These are phyloP conservation scores for Powellomyces hirtus DNA, from an alignment of 192 early-diverging fungal genomes.

Conservation along the genomic window DNA sequence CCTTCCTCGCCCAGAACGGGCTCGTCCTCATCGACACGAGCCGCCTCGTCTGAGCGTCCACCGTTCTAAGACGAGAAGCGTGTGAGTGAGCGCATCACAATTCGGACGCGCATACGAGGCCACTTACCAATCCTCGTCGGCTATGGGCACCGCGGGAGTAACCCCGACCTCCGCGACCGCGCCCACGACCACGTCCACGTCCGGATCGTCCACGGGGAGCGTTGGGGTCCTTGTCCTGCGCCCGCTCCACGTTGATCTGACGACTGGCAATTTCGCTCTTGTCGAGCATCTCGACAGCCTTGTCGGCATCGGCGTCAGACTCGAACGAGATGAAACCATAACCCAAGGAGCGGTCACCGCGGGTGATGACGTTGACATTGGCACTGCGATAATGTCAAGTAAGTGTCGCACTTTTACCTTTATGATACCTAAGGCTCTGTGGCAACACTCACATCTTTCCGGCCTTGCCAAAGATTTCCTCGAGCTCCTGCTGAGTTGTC, in stretches of 20 bases:
- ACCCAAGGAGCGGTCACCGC: conserved; percentile 79
- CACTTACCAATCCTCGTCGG: background rate
- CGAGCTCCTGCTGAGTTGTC: conserved; percentile 78
- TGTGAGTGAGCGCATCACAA: too few relatives aligned
- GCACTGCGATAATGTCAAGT: too few relatives aligned
- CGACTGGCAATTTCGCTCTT: conserved; percentile 59
- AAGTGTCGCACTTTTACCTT: too few relatives aligned
- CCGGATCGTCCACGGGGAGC: conserved; percentile 29
- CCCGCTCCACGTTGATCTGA: conserved; percentile 86
- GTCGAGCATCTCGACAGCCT: conserved; percentile 71
- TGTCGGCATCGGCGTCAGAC: conserved; percentile 61
- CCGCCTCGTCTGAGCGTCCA: too few relatives aligned
- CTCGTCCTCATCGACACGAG: conserved; percentile 17
- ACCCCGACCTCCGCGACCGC: conserved; percentile 24
- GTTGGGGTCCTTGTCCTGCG: conserved; percentile 58
- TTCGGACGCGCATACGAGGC: background rate
- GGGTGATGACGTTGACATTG: conserved; percentile 78
- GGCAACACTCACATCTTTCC: conserved; percentile 70
- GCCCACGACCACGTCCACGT: conserved; percentile 10
- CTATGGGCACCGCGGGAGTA: conserved; percentile 2
- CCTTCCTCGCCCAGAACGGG: conserved; percentile 26
- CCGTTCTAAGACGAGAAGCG: too few relatives aligned
- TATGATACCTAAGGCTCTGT: too few relatives aligned
- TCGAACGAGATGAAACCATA: conserved; percentile 92
- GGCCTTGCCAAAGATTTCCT: conserved; percentile 67